Conservation (phyloP, 805 yeast species). For the Nakazawaea wyomingensis region DNA sequence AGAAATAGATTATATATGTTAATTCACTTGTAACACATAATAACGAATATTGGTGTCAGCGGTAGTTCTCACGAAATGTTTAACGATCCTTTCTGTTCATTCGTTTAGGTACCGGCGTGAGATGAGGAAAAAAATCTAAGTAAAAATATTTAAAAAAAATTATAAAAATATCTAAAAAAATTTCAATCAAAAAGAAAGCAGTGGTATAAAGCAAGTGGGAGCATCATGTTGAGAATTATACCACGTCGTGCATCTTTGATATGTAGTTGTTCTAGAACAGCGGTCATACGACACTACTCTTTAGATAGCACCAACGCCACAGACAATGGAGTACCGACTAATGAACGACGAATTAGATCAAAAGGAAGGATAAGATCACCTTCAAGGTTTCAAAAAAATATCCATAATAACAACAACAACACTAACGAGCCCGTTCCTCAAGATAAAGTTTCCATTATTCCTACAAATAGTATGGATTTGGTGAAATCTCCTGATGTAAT, state of each 20-base stretch:
- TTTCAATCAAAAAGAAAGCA: not conserved
- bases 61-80: too few species aligned
- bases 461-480: too few species aligned
- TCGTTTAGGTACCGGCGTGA: too few species aligned
- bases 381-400: conserved; percentile 2
- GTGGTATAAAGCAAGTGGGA: not conserved
- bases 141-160: not conserved
- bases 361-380: conserved; percentile 11
- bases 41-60: not conserved
- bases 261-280: not conserved
- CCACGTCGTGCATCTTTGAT: not conserved
- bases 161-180: too few species aligned
- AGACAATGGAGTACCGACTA: not conserved
- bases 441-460: too few species aligned
- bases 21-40: not conserved
- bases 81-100: too few species aligned
- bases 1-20: conserved; percentile 4
- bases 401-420: not conserved
- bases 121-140: not conserved
- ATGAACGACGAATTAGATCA: conserved; percentile 15
- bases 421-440: too few species aligned
- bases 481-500: conserved; percentile 14
- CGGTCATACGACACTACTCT: not conserved
- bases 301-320: not conserved
- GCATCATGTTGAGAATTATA: not conserved